These are phyloP conservation scores for Candida sojae DNA, from an alignment of 1,139 yeast genomes.

Conservation along the genomic window DNA sequence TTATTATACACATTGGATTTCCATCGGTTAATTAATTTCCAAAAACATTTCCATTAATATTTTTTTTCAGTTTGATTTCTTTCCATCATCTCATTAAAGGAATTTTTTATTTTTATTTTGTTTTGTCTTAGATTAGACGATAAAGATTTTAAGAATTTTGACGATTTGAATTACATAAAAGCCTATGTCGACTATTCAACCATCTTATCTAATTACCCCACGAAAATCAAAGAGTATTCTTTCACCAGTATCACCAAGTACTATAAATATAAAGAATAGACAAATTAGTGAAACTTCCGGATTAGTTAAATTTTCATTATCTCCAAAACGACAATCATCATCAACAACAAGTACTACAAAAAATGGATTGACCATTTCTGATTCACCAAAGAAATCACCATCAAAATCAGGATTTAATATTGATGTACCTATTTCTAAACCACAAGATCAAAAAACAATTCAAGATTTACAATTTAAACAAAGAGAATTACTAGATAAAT, in stretches of 20 bases:
- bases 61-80: no score
- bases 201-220: background rate
- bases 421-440: background rate
- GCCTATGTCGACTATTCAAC: constrained; percentile 4
- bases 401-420: background rate
- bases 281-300: constrained; percentile 23
- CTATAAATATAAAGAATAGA: constrained; percentile 12
- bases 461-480: constrained; percentile 12
- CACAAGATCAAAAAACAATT: constrained; percentile 1
- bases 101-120: no score
- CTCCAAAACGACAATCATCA: constrained; percentile 8
- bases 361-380: background rate
- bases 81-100: no score
- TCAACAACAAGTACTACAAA: background rate
- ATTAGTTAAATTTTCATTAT: constrained; percentile 20
- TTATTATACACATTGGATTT: no score
- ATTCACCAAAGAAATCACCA: background rate
- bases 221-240: constrained; percentile 8
- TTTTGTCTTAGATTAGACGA: background rate
- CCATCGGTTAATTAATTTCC: no score
- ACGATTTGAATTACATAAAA: constrained; percentile 1
- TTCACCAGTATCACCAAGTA: constrained; percentile 12
- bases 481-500: constrained; percentile 15
- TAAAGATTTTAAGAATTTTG: background rate
- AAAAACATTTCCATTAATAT: no score